phyloP scores from a whole-genome alignment of 1,284 basidiomycete genomes.

The Fomitiporia mediterranea region DNA sequence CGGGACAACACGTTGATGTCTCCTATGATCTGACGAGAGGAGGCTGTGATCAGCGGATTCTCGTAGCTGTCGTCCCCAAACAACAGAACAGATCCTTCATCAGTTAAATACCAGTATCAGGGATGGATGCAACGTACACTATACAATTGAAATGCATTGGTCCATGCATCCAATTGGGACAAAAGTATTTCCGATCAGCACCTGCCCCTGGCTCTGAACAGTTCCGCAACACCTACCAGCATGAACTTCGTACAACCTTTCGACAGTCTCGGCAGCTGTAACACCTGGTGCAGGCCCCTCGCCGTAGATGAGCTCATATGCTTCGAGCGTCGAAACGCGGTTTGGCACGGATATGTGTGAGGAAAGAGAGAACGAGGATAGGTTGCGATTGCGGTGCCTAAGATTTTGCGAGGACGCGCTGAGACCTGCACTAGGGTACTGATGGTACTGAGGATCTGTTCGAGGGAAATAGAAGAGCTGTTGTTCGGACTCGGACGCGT shows the following conservation, averaged over 20 bases:
- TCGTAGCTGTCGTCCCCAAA: slow-evolving; percentile 49
- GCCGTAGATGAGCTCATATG: slow-evolving; percentile 64
- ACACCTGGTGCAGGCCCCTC: slow-evolving; percentile 31
- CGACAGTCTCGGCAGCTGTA: slow-evolving; percentile 45
- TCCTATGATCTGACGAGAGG: slow-evolving; percentile 61
- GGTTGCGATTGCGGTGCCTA: slow-evolving; percentile 9
- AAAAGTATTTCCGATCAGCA: slow-evolving; percentile 5
- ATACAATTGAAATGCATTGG: background rate
- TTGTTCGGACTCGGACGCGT: background rate
- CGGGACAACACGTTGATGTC: slow-evolving; percentile 60
- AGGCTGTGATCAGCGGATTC: slow-evolving; percentile 69
- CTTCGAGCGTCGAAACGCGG: slow-evolving; percentile 51
- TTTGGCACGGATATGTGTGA: slow-evolving; percentile 14
- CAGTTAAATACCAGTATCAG: slow-evolving; percentile 4
- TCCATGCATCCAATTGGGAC: slow-evolving; percentile 13
- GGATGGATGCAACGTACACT: slow-evolving; percentile 15
- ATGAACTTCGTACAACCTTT: slow-evolving; percentile 62
- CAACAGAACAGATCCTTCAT: slow-evolving; percentile 2
- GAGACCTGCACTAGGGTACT: background rate
- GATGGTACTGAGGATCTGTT: slow-evolving; percentile 3
- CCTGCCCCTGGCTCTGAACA: background rate
- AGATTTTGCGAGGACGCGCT: slow-evolving; percentile 5
- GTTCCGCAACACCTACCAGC: slow-evolving; percentile 44
- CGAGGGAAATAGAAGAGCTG: slow-evolving; percentile 13
- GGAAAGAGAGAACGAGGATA: slow-evolving; percentile 16